These are phyloP conservation scores for Penicillium parvum DNA, from an alignment of 495 filamentous ascomycete genomes.

Conservation along the genomic window DNA sequence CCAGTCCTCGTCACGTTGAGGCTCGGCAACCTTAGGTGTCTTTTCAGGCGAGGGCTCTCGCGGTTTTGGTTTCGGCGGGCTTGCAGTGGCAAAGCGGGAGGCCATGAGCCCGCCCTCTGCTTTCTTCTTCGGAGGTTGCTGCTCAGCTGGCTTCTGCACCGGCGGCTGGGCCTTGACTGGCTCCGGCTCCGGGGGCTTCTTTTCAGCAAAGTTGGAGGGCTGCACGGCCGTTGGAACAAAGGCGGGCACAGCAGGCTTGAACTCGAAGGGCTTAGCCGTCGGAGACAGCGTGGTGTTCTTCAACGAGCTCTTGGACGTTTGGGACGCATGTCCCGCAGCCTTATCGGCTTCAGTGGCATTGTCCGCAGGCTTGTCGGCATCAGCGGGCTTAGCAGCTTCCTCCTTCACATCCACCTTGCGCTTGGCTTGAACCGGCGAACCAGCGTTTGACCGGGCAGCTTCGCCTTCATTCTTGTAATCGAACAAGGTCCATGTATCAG, in stretches of 20 bases:
- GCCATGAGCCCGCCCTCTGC: slow-evolving; percentile 30
- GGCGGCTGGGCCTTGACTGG: slow-evolving; percentile 3
- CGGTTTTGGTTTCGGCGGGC: slow-evolving; percentile 18
- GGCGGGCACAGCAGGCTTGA: slow-evolving; percentile 49
- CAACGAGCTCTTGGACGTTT: slow-evolving; percentile 20
- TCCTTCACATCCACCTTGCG: too few species aligned
- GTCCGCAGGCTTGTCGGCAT: slow-evolving; percentile 1
- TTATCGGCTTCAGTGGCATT: too few species aligned
- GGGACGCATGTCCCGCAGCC: slow-evolving; percentile 14
- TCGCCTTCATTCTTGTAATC: slow-evolving; percentile 39
- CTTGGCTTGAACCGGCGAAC: slow-evolving; percentile 26
- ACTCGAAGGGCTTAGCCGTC: slow-evolving; percentile 62
- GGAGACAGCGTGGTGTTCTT: slow-evolving; percentile 52
- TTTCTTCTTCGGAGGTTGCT: slow-evolving; percentile 1
- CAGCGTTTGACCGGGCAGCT: slow-evolving; percentile 31
- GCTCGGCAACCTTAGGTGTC: slow-evolving; percentile 5
- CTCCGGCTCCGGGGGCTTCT: slow-evolving; percentile 7
- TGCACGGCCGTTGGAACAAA: slow-evolving; percentile 44
- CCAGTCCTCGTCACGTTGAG: slow-evolving; percentile 11
- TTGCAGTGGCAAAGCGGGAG: slow-evolving; percentile 36
- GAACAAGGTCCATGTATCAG: slow-evolving; percentile 40
- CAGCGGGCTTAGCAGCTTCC: slow-evolving; percentile 8
- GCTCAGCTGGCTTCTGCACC: neutral
- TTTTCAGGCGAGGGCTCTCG: slow-evolving; percentile 6
- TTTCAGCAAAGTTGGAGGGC: slow-evolving; percentile 33